Evolutionary conservation across 768 basidiomycete species (phyloP).

Genomic region (Imleria badia): DNA sequence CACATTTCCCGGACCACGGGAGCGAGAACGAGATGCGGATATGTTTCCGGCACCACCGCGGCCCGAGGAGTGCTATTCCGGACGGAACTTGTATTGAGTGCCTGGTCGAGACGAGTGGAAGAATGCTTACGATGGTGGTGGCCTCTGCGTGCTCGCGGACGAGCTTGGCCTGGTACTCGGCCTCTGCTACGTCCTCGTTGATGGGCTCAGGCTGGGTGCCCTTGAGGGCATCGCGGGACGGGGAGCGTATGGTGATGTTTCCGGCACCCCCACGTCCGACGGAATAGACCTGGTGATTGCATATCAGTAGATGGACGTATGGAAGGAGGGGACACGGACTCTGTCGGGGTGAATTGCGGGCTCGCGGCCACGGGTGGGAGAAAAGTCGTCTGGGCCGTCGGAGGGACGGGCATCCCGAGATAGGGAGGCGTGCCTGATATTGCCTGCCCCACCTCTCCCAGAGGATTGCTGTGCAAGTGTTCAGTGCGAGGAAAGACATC

Average conservation of each 20-base stretch:
- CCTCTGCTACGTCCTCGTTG: constrained; percentile 25
- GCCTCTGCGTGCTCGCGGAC: constrained; percentile 30
- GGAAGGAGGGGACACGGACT: constrained; percentile 27
- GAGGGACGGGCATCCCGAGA: constrained; percentile 45
- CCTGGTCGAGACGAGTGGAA: neutral
- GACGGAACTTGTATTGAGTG: neutral
- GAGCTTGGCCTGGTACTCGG: constrained; percentile 24
- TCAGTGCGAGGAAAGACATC: no score
- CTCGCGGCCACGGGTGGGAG: constrained; percentile 61
- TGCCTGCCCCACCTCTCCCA: constrained; percentile 69
- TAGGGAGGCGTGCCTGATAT: constrained; percentile 52
- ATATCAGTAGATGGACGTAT: neutral
- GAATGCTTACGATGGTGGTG: constrained; percentile 35
- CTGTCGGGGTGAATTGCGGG: constrained; percentile 36
- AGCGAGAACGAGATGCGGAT: constrained; percentile 47
- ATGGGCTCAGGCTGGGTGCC: constrained; percentile 41
- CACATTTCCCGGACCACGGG: constrained; percentile 35
- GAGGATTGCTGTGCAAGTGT: constrained; percentile 50
- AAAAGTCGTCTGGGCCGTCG: constrained; percentile 54
- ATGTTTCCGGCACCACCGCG: constrained; percentile 70
- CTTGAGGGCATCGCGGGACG: constrained; percentile 44
- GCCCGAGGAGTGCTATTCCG: constrained; percentile 54
- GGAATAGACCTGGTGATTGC: constrained; percentile 34
- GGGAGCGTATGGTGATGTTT: constrained; percentile 83
- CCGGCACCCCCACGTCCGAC: constrained; percentile 82